A percentile compares a stretch with the other conserved stretches of the same genome.
Evolutionary conservation across 352 stramenopile genomes (phyloP).

Genomic region (Pythium dissimile): DNA sequence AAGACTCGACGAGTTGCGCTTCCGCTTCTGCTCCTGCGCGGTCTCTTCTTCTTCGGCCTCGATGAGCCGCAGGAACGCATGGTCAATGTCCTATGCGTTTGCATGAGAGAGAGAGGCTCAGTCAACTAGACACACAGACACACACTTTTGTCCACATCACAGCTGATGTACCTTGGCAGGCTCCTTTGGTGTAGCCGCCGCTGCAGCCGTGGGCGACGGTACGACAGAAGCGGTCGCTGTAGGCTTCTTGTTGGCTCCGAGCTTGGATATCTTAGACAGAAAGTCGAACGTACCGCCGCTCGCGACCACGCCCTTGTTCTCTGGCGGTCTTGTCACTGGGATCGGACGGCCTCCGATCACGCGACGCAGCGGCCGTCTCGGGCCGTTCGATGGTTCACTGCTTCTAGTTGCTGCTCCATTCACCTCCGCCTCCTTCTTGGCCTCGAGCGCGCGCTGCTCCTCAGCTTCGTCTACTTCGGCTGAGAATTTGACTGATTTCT

Average conservation of each 20-base stretch:
- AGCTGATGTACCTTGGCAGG: conserved; percentile 18
- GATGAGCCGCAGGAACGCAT: conserved; percentile 73
- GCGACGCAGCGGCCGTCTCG: conserved; percentile 22
- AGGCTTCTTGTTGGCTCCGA: conserved; percentile 26
- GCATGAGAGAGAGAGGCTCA: not conserved
- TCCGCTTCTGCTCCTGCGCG: conserved; percentile 41
- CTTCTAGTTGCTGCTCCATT: not conserved
- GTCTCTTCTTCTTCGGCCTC: conserved; percentile 72
- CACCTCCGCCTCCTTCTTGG: not conserved
- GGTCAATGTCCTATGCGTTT: conserved; percentile 52
- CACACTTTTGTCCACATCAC: too few relatives aligned
- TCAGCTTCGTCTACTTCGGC: conserved; percentile 21
- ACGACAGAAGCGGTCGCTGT: conserved; percentile 5
- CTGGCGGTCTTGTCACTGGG: conserved; percentile 23
- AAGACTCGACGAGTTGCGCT: conserved; percentile 41
- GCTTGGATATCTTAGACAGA: conserved; percentile 69
- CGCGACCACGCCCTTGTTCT: conserved; percentile 64
- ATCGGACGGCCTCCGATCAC: conserved; percentile 24
- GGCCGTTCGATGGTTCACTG: conserved; percentile 27
- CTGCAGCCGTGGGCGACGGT: conserved; percentile 1
- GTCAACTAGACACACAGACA: too few relatives aligned
- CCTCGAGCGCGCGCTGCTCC: not conserved
- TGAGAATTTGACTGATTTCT: conserved; percentile 67
- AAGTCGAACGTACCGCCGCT: conserved; percentile 84
- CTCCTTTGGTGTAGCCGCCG: conserved; percentile 21